Evolutionary conservation across 768 basidiomycete genomes (phyloP).

Genomic region (Roridomyces roridus): DNA sequence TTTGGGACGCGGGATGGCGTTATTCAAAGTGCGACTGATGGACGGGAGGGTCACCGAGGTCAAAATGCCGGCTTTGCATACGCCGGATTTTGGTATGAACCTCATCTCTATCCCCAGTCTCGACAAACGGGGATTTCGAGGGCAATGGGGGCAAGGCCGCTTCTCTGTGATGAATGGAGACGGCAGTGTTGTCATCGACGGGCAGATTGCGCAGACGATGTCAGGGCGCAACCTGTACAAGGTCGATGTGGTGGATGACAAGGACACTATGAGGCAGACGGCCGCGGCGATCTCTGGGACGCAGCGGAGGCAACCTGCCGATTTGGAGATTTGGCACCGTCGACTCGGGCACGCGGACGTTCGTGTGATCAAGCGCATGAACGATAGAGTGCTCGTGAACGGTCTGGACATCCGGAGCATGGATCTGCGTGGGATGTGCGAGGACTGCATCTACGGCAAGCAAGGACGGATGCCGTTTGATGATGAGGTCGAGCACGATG

Average conservation of each 20-base stretch:
- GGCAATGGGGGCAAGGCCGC: neutral
- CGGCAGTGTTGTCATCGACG: neutral
- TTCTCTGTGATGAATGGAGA: neutral
- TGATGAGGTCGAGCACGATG: constrained; percentile 16
- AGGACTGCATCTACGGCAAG: constrained; percentile 35
- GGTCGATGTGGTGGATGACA: neutral
- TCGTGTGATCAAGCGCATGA: constrained; percentile 14
- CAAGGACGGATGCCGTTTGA: constrained; percentile 29
- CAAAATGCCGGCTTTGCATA: neutral
- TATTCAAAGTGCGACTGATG: neutral
- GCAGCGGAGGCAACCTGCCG: constrained; percentile 21
- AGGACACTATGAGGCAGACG: neutral
- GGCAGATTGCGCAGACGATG: neutral
- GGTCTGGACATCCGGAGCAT: constrained; percentile 21
- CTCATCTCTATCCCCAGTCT: neutral
- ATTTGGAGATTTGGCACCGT: constrained; percentile 31
- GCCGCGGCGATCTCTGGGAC: constrained; percentile 1
- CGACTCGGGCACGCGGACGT: constrained; percentile 27
- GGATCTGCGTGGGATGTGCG: constrained; percentile 16
- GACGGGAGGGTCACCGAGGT: neutral
- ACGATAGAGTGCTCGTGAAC: constrained; percentile 19
- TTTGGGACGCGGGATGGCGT: neutral
- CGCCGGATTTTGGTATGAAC: constrained; percentile 1
- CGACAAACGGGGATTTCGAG: neutral
- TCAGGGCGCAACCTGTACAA: neutral